Base-by-base conservation (phyloP, 176 grass and related monocot species). In the Zoysia pacifica region DNA sequence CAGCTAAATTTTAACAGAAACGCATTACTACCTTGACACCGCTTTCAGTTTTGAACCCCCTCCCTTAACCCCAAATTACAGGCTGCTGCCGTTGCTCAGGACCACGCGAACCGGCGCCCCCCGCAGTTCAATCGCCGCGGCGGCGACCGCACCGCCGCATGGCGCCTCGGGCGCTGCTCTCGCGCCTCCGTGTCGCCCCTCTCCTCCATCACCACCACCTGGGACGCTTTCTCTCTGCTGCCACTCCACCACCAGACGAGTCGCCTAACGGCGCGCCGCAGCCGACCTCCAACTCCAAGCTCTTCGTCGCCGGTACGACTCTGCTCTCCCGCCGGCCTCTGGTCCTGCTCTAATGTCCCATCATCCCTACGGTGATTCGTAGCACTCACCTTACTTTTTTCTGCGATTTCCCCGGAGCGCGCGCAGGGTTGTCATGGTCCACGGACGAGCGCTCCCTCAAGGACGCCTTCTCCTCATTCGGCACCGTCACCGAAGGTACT, bases 401-500 rank as follows among this genome's bases (percentile, higher is more conserved):
- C 49, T 11, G 68, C 19, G 7, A 20, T 65, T 70, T 53, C 64
- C 51, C 54, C 40, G 62, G 69, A 70, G 12, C 64, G 47, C 15
- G 5, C 41, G 66, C 75, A 97, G 94, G 87, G 79, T 70, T 97
- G 8, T 90, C 94, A 12, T 94, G 91, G 89, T 90, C 87, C 2
- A 81, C 87, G 65, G 94, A 97, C 82, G 94, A 97, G 85, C 81
- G 85, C 73, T 94, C 91, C 51, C 89, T 97, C 58, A 90, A 15
- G 63, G 94, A 94, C 73, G 89, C 87, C 13, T 97, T 97, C 77
- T 94, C 94, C 70, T 84, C 80, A 11, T 97, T 97, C 11, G 91
- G 91, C 72, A 83, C 86, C 13, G 89, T 97, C 66, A 86, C 91
- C 20, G 94, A 97, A 94, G 91, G 94, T 97, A 69, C 91, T 97